Percentiles rank a stretch among this genome's conserved stretches.
Conservation (phyloP, 116 monocot species). For the Zostera marina region DNA sequence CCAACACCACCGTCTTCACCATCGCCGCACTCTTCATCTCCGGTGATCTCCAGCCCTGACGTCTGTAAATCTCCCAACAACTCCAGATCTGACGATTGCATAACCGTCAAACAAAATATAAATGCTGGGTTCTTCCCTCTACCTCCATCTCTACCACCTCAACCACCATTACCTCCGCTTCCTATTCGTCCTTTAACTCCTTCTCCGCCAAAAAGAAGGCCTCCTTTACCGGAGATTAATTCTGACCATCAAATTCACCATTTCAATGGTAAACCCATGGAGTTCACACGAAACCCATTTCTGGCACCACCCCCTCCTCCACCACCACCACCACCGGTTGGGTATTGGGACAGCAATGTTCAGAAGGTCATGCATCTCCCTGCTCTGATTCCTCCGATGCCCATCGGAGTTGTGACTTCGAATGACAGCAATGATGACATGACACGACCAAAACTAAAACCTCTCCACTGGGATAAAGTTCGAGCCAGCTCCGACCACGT, state of each 20-base stretch:
- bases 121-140: background rate
- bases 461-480: slow-evolving; percentile 55
- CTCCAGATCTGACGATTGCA: slow-evolving; percentile 6
- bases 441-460: slow-evolving; percentile 28
- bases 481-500: slow-evolving; percentile 36
- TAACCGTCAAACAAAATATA: background rate
- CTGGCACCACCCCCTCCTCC: slow-evolving; percentile 17
- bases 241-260: background rate
- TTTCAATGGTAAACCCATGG: background rate
- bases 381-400: slow-evolving; percentile 11
- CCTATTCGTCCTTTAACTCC: slow-evolving; percentile 13
- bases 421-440: slow-evolving; percentile 5
- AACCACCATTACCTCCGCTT: slow-evolving; percentile 6
- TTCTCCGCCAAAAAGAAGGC: slow-evolving; percentile 15
- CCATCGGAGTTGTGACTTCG: slow-evolving; percentile 6
- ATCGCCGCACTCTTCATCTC: slow-evolving; percentile 2
- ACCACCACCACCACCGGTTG: slow-evolving; percentile 19
- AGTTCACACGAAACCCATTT: slow-evolving; percentile 4
- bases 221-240: slow-evolving; percentile 9
- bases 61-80: slow-evolving; percentile 3
- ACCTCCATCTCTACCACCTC: slow-evolving; percentile 9
- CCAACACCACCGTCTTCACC: slow-evolving; percentile 14
- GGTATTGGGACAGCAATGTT: slow-evolving; percentile 18
- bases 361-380: slow-evolving; percentile 7
- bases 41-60: slow-evolving; percentile 8